phyloP scores from a whole-genome alignment of 164 flowering plant genomes.

The Berberis vulgaris region DNA sequence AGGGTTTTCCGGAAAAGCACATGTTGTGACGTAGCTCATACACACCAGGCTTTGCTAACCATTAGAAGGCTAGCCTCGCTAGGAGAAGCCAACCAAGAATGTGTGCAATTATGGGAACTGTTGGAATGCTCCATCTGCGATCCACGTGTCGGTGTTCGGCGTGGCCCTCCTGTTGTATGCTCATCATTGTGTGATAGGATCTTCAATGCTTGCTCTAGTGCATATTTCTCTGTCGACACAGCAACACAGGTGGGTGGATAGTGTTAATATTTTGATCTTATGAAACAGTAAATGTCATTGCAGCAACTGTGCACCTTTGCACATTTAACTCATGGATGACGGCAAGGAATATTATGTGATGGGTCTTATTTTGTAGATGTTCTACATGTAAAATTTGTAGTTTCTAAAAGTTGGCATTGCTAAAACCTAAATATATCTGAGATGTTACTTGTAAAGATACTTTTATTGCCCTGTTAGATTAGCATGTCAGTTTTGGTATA shows the following conservation, averaged over 20 bases:
- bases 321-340: no score
- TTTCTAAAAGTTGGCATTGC: no score
- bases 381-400: no score
- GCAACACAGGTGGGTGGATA: slow-evolving; percentile 52
- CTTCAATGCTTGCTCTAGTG: slow-evolving; percentile 64
- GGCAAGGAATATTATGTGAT: no score
- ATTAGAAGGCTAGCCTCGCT: slow-evolving; percentile 62
- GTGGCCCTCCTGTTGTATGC: slow-evolving; percentile 84
- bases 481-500: no score
- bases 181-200: slow-evolving; percentile 80
- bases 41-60: slow-evolving; percentile 70
- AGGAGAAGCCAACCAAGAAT: slow-evolving; percentile 83
- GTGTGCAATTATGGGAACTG: slow-evolving; percentile 87
- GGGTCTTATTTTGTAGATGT: no score
- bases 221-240: slow-evolving; percentile 79
- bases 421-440: no score
- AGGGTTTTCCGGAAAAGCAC: slow-evolving; percentile 77
- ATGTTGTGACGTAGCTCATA: slow-evolving; percentile 82
- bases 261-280: neutral
- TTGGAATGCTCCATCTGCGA: slow-evolving; percentile 93
- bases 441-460: no score
- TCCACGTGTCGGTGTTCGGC: slow-evolving; percentile 77
- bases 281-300: neutral
- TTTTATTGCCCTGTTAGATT: no score
- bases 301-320: no score